phyloP scores from a whole-genome alignment of 305 asterid species.

The Galium porrigens region DNA sequence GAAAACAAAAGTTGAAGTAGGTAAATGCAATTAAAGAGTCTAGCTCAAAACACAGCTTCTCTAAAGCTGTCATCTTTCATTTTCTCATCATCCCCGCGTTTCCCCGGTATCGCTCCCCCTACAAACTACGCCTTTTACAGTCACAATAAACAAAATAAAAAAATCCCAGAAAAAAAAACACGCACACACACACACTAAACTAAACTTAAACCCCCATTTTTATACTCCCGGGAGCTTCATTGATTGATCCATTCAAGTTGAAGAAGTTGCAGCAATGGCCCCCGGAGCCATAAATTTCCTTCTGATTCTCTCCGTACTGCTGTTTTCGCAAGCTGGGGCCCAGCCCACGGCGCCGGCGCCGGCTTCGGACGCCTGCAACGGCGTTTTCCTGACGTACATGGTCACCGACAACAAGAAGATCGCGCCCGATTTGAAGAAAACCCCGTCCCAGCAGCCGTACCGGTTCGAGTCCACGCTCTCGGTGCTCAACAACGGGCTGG shows the following conservation, averaged over 20 bases:
- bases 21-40: no score
- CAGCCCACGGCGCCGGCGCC: conserved; percentile 22
- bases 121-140: not conserved
- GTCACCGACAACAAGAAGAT: conserved; percentile 30
- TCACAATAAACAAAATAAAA: not conserved
- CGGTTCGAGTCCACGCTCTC: conserved; percentile 51
- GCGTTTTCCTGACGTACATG: conserved; percentile 51
- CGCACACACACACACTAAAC: conserved; percentile 11
- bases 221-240: not conserved
- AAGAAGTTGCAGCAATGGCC: conserved; percentile 18
- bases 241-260: conserved; percentile 14
- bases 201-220: not conserved
- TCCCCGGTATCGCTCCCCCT: conserved; percentile 23
- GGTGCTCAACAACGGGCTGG: conserved; percentile 52
- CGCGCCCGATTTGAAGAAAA: conserved; percentile 34
- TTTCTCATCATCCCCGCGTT: conserved; percentile 4
- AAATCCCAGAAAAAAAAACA: not conserved
- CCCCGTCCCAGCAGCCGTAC: conserved; percentile 40
- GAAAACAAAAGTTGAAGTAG: not conserved
- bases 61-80: conserved; percentile 25
- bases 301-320: conserved; percentile 11
- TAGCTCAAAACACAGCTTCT: conserved; percentile 27
- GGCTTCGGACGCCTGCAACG: conserved; percentile 48
- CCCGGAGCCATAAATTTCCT: not conserved
- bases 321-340: conserved; percentile 19